phyloP scores from a whole-genome alignment of 2,329 filamentous ascomycete genomes.

The Pyricularia grisea region DNA sequence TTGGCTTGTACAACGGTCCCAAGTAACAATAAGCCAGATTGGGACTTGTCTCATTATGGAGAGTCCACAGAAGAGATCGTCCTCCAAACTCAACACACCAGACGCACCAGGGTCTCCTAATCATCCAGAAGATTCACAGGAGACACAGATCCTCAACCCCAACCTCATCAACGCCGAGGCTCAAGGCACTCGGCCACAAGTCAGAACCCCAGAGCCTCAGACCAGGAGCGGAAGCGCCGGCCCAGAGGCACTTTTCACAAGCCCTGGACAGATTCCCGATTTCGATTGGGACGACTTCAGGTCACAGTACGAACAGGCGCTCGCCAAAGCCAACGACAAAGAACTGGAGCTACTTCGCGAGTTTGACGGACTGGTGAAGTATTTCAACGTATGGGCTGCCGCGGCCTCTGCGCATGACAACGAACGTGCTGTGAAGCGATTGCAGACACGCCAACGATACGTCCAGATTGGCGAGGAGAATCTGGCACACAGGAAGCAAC shows the following conservation, averaged over 20 bases:
- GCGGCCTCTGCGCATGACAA: constrained; percentile 65
- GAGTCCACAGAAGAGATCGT: neutral
- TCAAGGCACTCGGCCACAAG: constrained; percentile 9
- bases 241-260: constrained; percentile 24
- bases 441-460: constrained; percentile 70
- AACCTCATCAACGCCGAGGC: constrained; percentile 9
- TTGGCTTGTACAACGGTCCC: neutral
- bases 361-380: constrained; percentile 61
- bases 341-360: constrained; percentile 60
- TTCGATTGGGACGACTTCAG: constrained; percentile 78
- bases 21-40: neutral
- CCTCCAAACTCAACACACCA: neutral
- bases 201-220: constrained; percentile 28
- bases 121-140: constrained; percentile 1
- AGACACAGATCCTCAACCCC: neutral
- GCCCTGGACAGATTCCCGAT: constrained; percentile 38
- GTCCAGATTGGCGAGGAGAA: constrained; percentile 65
- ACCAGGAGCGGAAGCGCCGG: neutral
- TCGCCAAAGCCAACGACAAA: constrained; percentile 50
- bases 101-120: neutral
- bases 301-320: constrained; percentile 54
- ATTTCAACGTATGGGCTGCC: constrained; percentile 71
- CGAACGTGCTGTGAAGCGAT: constrained; percentile 65
- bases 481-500: constrained; percentile 65
- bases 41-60: neutral